phyloP scores from a whole-genome alignment of 2,329 filamentous ascomycete species.

The Delphinella strobiligena region DNA sequence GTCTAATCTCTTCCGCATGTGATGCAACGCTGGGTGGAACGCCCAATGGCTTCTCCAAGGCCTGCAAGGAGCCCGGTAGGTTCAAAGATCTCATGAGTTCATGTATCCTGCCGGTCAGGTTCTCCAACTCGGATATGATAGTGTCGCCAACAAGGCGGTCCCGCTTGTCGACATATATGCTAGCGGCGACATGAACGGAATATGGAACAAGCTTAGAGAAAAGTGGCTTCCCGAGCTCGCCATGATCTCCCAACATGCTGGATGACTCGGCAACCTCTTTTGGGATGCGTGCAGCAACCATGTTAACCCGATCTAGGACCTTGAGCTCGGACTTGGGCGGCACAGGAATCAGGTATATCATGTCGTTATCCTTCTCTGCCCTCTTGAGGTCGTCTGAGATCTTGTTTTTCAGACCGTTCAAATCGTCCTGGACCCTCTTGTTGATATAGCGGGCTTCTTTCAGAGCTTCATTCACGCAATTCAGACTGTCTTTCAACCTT shows the following conservation, averaged over 20 bases:
- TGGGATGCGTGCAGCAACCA: constrained; percentile 71
- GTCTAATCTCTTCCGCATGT: constrained; percentile 86
- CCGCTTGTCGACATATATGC: constrained; percentile 84
- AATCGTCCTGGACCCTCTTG: constrained; percentile 67
- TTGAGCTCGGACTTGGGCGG: constrained; percentile 82
- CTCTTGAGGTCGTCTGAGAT: constrained; percentile 81
- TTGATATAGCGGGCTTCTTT: constrained; percentile 76
- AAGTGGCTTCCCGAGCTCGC: constrained; percentile 70
- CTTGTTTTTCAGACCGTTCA: constrained; percentile 69
- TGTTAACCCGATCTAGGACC: constrained; percentile 72
- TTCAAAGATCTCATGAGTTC: constrained; percentile 70
- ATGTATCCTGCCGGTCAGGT: constrained; percentile 67
- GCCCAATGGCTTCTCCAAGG: constrained; percentile 85
- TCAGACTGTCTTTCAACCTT: constrained; percentile 66
- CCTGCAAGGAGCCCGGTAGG: constrained; percentile 83
- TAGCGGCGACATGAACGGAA: constrained; percentile 86
- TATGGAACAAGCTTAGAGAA: constrained; percentile 92
- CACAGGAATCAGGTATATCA: constrained; percentile 80
- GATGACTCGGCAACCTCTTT: constrained; percentile 72
- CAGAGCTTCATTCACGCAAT: constrained; percentile 73
- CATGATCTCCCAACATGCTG: constrained; percentile 65
- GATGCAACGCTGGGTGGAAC: constrained; percentile 74
- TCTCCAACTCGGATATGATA: constrained; percentile 75
- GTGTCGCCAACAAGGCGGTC: constrained; percentile 83
- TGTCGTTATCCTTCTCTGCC: constrained; percentile 90